Evolutionary conservation across 2,329 filamentous ascomycete genomes (phyloP).

Genomic region (Fusarium paranaense): DNA sequence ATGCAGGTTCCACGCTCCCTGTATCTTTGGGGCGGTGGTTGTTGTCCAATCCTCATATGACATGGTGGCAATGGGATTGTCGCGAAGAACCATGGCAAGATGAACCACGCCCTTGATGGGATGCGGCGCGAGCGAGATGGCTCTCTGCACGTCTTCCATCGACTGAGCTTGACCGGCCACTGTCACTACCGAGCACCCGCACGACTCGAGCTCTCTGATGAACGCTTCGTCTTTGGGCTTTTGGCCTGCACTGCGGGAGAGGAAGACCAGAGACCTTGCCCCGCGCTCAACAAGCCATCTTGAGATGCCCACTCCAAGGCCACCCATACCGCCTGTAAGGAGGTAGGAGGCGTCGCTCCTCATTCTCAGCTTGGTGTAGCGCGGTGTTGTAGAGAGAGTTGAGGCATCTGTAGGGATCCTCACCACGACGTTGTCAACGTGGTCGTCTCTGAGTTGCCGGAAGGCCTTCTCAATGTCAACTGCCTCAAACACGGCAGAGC

Average conservation of each 20-base stretch:
- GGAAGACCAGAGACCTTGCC: background rate
- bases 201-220: background rate
- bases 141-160: background rate
- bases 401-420: background rate
- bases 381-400: background rate
- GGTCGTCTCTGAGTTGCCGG: background rate
- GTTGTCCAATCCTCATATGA: background rate
- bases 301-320: background rate
- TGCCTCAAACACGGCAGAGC: background rate
- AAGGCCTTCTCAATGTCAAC: background rate
- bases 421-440: background rate
- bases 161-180: background rate
- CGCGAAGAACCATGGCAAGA: constrained; percentile 4
- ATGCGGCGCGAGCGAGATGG: background rate
- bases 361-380: background rate
- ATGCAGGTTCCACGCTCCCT: constrained; percentile 3
- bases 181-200: background rate
- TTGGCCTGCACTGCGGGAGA: background rate
- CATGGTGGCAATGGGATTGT: background rate
- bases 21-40: background rate
- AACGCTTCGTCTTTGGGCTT: background rate
- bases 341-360: background rate
- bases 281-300: background rate
- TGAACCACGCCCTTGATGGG: background rate
- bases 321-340: background rate